Evolutionary conservation across 164 flowering plant genomes (phyloP).

Genomic region (Aristolochia contorta): DNA sequence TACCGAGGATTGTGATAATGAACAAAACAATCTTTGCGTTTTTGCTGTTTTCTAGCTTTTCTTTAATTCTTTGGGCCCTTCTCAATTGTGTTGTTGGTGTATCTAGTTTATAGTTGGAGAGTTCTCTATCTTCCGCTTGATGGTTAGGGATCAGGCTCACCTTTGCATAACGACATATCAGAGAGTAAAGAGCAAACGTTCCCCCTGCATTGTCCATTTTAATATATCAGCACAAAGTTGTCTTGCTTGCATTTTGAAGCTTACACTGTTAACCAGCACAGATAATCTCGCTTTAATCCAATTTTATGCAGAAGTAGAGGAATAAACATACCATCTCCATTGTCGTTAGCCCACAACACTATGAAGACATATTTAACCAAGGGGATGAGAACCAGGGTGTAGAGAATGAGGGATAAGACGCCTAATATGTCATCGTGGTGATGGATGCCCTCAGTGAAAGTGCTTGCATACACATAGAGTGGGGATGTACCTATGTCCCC

Average conservation of each 20-base stretch:
- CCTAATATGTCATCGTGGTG: conserved; percentile 39
- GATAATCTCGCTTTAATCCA: too few relatives aligned
- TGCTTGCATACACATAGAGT: conserved; percentile 46
- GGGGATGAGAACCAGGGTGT: conserved; percentile 41
- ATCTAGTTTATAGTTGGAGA: conserved; percentile 48
- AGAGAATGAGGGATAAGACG: conserved; percentile 50
- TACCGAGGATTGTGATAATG: conserved; percentile 45
- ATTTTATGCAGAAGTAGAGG: neutral
- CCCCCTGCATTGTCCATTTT: conserved; percentile 40
- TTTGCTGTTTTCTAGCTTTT: conserved; percentile 38
- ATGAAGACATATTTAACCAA: conserved; percentile 47
- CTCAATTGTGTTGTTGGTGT: conserved; percentile 30
- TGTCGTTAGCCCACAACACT: conserved; percentile 53
- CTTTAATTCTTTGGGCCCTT: conserved; percentile 33
- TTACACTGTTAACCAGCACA: neutral
- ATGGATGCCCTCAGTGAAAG: conserved; percentile 31
- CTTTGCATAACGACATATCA: conserved; percentile 56
- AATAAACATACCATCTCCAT: conserved; percentile 48
- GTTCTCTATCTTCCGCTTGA: conserved; percentile 50
- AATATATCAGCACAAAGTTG: neutral
- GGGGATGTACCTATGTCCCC: conserved; percentile 77
- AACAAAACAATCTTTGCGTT: conserved; percentile 29
- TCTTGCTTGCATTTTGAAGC: neutral
- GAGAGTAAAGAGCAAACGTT: conserved; percentile 76
- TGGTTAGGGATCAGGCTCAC: conserved; percentile 54